A percentile compares a stretch with the other conserved stretches of the same genome.
These are phyloP conservation scores for Nemania sp. DNA, from an alignment of 2,329 filamentous ascomycete species.

Conservation along the genomic window DNA sequence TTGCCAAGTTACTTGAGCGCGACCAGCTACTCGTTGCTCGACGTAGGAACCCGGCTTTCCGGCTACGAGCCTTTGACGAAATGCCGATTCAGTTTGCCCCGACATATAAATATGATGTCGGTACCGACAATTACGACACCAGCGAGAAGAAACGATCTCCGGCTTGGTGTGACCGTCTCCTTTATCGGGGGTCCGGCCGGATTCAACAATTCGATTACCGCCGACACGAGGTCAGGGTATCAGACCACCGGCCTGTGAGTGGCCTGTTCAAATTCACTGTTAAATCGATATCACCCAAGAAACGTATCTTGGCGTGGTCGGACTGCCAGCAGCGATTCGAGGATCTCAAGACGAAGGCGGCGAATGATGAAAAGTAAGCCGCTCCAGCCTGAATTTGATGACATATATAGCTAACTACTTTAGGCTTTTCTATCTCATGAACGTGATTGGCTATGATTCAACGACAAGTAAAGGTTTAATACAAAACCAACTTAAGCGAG, in stretches of 20 bases:
- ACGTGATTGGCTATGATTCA: slow-evolving; percentile 58
- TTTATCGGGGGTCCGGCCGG: slow-evolving; percentile 81
- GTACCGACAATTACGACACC: slow-evolving; percentile 90
- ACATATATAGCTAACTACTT: slow-evolving; percentile 32
- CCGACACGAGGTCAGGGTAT: slow-evolving; percentile 86
- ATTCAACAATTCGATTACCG: slow-evolving; percentile 88
- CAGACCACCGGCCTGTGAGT: slow-evolving; percentile 91
- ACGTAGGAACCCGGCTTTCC: slow-evolving; percentile 87
- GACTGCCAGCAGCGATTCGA: slow-evolving; percentile 76
- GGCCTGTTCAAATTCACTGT: slow-evolving; percentile 81
- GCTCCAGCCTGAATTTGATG: not conserved
- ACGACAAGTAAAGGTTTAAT: slow-evolving; percentile 55
- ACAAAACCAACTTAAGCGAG: slow-evolving; percentile 43
- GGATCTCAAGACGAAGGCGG: slow-evolving; percentile 69
- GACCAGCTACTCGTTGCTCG: slow-evolving; percentile 91
- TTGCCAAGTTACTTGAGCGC: slow-evolving; percentile 84
- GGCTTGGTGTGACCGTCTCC: slow-evolving; percentile 92
- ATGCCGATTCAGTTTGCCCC: slow-evolving; percentile 88
- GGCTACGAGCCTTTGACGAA: slow-evolving; percentile 88
- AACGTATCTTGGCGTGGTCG: slow-evolving; percentile 70
- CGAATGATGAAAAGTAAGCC: slow-evolving; percentile 77
- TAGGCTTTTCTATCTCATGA: slow-evolving; percentile 57
- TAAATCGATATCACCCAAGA: slow-evolving; percentile 75
- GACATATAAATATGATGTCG: slow-evolving; percentile 98
- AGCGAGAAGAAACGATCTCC: slow-evolving; percentile 93